Evolutionary conservation across 768 basidiomycete genomes (phyloP), one percentile per base, ranked within the genome.

Genomic region (Astraeus odoratus): DNA sequence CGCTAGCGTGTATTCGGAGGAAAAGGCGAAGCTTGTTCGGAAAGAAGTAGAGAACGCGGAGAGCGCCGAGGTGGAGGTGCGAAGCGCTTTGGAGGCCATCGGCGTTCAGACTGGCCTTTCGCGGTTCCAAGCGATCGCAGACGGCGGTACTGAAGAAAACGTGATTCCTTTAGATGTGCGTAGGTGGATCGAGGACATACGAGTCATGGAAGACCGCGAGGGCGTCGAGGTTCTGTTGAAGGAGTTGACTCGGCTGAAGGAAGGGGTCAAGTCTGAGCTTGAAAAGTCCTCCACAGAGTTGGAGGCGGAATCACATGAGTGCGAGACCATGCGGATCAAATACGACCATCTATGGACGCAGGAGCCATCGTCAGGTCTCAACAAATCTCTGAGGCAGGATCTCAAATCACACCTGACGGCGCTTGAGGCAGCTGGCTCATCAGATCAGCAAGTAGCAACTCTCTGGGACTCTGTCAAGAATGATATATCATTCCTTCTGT

Each of bases 1-100:
- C 51, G 95, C 95, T 12, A 88, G 85, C 47, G 82, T 99, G 12
- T 99, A 99, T 64, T 95, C 92, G 1, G 96, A 99, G 64, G 96
- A 99, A 68, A 98, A 98, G 69, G 96, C 95, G 18, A 98, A 99
- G 65, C 60, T 89, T 22, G 91, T 93, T 7, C 75, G 96, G 31
- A 79, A 73, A 5, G 93, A 98, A 61, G 87, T 86, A 7, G 95
- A 97, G 70, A 79, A 81, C 42, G 84, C 81, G 0, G 94, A 97
- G 51, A 69, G 78, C 19, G 83, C 86, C 0, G 92, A 96, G 57
- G 84, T 74, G 5, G 89, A 94, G 61, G 76, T 78, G 26, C 70
- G 79, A 51, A 86, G 86, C 38, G 80, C 81, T 19, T 62, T 98
- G 42, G 93, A 95, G 39, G 80, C 81, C 23, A 70, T 94, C 49